Evolutionary conservation across 139 green algal species (phyloP).

Genomic region (Nannochloris sp.): DNA sequence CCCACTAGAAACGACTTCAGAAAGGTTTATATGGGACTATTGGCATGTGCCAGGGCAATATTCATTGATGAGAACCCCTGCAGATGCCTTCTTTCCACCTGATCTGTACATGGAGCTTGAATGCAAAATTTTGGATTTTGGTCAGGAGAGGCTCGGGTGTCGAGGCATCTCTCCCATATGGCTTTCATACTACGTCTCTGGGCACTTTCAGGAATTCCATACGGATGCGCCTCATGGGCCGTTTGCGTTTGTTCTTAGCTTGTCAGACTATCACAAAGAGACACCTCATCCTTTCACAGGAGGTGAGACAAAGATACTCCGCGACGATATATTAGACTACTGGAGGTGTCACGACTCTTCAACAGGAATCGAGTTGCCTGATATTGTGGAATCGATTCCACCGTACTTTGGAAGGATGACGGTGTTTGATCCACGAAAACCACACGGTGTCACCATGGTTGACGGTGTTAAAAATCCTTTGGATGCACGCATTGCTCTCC

Average conservation of each 20-base stretch:
- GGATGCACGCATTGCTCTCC: conserved; percentile 61
- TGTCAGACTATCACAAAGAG: conserved; percentile 45
- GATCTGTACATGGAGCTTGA: conserved; percentile 45
- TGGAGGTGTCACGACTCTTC: conserved; percentile 46
- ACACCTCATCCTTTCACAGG: conserved; percentile 46
- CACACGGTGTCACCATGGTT: conserved; percentile 62
- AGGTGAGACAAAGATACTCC: conserved; percentile 69
- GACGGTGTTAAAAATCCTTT: conserved; percentile 49
- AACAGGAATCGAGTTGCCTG: conserved; percentile 46
- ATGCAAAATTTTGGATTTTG: conserved; percentile 55
- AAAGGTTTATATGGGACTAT: conserved; percentile 62
- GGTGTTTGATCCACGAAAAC: conserved; percentile 56
- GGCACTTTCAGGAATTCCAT: conserved; percentile 56
- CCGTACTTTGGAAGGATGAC: conserved; percentile 48
- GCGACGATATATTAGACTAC: conserved; percentile 57
- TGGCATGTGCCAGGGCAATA: conserved; percentile 70
- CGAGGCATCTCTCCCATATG: conserved; percentile 69
- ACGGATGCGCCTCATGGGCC: conserved; percentile 65
- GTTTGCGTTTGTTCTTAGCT: conserved; percentile 72
- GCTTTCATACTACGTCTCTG: conserved; percentile 70
- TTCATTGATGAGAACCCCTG: conserved; percentile 54
- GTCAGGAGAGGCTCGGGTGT: conserved; percentile 57
- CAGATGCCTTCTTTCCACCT: conserved; percentile 46
- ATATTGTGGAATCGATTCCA: conserved; percentile 50
- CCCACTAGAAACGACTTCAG: conserved; percentile 33